phyloP scores from a whole-genome alignment of 345 rosid species.

The Sonneratia alba region DNA sequence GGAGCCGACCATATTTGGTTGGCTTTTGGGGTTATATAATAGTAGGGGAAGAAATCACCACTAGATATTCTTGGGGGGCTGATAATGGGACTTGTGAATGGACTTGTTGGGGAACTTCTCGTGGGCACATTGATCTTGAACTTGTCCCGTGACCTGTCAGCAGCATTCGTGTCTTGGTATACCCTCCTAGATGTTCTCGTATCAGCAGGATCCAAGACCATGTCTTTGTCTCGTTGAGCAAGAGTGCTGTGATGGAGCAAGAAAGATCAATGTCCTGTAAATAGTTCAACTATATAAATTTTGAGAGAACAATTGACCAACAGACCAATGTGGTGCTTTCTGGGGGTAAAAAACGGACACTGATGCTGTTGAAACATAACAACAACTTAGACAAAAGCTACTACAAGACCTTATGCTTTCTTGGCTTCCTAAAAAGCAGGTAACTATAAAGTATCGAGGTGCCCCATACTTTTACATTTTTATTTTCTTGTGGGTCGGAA shows the following conservation, averaged over 20 bases:
- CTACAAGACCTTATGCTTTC: too few species aligned
- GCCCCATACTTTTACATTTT: too few species aligned
- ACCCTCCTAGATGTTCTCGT: conserved; percentile 12
- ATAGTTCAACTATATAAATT: neutral
- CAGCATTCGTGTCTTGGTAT: conserved; percentile 18
- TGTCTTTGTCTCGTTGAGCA: conserved; percentile 25
- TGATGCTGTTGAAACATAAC: too few species aligned
- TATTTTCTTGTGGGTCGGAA: too few species aligned
- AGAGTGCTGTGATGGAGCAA: conserved; percentile 24
- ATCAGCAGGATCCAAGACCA: conserved; percentile 27
- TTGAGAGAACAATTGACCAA: neutral
- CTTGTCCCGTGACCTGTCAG: conserved; percentile 24
- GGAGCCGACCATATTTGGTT: conserved; percentile 79
- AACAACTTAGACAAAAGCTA: too few species aligned
- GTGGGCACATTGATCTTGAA: conserved; percentile 39
- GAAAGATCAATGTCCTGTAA: conserved; percentile 1
- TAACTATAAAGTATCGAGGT: too few species aligned
- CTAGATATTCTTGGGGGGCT: conserved; percentile 43
- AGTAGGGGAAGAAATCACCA: conserved; percentile 30
- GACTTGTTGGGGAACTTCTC: conserved; percentile 64
- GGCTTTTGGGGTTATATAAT: conserved; percentile 31
- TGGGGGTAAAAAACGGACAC: too few species aligned
- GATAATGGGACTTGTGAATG: conserved; percentile 34
- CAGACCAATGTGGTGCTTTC: too few species aligned
- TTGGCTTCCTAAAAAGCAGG: too few species aligned